Percentiles rank a stretch among this genome's conserved stretches.
phyloP scores from a whole-genome alignment of 2,329 filamentous ascomycete species.

The Chaetoscypha palmicola region DNA sequence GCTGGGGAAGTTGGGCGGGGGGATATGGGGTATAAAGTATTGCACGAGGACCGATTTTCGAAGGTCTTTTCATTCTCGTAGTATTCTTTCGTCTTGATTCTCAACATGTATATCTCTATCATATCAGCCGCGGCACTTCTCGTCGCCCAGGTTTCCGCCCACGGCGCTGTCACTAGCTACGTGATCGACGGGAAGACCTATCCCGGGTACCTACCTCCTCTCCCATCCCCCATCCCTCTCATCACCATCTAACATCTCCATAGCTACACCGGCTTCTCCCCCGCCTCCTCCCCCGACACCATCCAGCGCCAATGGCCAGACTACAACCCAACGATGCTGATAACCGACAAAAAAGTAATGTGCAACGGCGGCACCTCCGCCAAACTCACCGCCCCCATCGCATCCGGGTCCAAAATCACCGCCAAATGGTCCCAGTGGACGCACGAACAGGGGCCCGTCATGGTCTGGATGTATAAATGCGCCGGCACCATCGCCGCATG shows the following conservation, averaged over 20 bases:
- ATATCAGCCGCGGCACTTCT: constrained; percentile 30
- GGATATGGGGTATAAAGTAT: constrained; percentile 13
- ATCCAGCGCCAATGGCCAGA: constrained; percentile 52
- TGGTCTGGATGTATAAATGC: constrained; percentile 52
- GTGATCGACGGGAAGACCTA: constrained; percentile 38
- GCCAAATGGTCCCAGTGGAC: constrained; percentile 52
- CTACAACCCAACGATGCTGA: constrained; percentile 47
- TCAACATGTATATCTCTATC: constrained; percentile 33
- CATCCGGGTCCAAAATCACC: constrained; percentile 41
- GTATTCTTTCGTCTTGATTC: too few species aligned
- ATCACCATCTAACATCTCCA: neutral
- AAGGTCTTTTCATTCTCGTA: too few species aligned
- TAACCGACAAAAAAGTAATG: constrained; percentile 43
- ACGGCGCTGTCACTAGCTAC: constrained; percentile 42
- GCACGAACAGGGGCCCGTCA: constrained; percentile 50
- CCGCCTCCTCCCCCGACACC: constrained; percentile 40
- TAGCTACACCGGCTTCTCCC: constrained; percentile 40
- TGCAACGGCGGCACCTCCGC: constrained; percentile 49
- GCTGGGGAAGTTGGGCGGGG: constrained; percentile 4
- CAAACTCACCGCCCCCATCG: constrained; percentile 37
- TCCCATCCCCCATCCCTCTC: neutral
- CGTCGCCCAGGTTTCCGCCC: constrained; percentile 28
- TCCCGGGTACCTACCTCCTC: constrained; percentile 32
- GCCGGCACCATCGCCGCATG: constrained; percentile 41
- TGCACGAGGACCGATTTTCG: constrained; percentile 2